Conservation (phyloP, 2,329 filamentous ascomycete species). For the Ploettnerulaceae sp. region DNA sequence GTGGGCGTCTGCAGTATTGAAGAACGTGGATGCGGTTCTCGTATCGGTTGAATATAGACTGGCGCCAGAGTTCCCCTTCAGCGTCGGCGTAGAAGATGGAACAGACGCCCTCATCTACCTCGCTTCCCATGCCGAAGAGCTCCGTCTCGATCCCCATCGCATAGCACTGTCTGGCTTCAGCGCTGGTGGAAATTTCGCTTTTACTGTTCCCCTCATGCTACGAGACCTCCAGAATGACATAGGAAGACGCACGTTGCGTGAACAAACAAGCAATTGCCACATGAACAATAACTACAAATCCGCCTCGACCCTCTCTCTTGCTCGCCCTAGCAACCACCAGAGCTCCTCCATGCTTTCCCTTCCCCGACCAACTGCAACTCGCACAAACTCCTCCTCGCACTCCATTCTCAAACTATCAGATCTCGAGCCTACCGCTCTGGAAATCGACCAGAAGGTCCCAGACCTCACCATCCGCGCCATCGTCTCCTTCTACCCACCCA, state of each 20-base stretch:
- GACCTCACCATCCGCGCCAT: conserved; percentile 47
- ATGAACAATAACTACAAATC: neutral
- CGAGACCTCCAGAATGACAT: conserved; percentile 38
- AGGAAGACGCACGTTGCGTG: conserved; percentile 36
- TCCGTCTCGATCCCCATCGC: conserved; percentile 51
- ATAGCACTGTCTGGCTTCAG: conserved; percentile 61
- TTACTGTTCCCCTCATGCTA: conserved; percentile 39
- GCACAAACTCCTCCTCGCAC: conserved; percentile 7
- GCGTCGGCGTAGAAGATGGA: conserved; percentile 60
- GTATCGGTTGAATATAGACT: conserved; percentile 65
- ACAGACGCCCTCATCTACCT: conserved; percentile 61
- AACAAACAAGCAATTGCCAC: conserved; percentile 1
- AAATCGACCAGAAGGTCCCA: conserved; percentile 34
- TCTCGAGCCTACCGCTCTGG: conserved; percentile 31
- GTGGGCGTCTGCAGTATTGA: conserved; percentile 51
- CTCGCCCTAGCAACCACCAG: neutral
- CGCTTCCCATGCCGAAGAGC: conserved; percentile 48
- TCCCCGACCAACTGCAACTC: conserved; percentile 3
- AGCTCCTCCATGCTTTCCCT: conserved; percentile 14
- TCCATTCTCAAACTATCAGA: conserved; percentile 29
- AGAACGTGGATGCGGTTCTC: conserved; percentile 50
- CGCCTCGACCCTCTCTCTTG: conserved; percentile 13
- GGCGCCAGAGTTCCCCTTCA: conserved; percentile 60
- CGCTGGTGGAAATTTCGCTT: conserved; percentile 40
- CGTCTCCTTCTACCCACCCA: conserved; percentile 56